phyloP scores from a whole-genome alignment of 2,329 filamentous ascomycete species.

The Huntiella bhutanensis region DNA sequence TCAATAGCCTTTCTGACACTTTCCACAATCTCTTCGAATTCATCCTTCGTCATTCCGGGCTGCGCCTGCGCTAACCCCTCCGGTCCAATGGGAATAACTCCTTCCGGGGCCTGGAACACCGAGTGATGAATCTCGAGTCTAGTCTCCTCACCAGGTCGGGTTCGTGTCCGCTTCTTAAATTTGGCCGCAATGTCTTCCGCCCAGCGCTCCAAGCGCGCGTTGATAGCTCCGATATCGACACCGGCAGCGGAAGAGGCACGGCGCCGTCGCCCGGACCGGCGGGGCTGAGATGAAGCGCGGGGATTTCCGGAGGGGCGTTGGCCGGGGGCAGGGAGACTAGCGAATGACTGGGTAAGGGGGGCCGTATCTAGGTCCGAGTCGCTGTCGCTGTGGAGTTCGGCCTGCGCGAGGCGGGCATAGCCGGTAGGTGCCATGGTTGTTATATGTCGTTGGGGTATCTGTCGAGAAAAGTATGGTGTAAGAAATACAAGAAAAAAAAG shows the following conservation, averaged over 20 bases:
- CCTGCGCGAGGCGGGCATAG: conserved; percentile 70
- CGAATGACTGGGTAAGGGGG: conserved; percentile 32
- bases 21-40: conserved; percentile 79
- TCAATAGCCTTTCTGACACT: conserved; percentile 82
- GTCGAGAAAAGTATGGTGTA: neutral
- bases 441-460: neutral
- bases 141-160: conserved; percentile 43
- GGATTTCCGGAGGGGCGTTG: conserved; percentile 36
- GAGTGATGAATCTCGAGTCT: conserved; percentile 91
- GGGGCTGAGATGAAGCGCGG: conserved; percentile 29
- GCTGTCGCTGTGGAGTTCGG: conserved; percentile 54
- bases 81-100: conserved; percentile 59
- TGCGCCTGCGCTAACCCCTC: conserved; percentile 49
- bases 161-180: conserved; percentile 59
- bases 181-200: conserved; percentile 94
- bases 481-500: no score
- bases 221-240: conserved; percentile 96
- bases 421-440: conserved; percentile 52
- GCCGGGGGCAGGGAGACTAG: conserved; percentile 33
- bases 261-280: conserved; percentile 8
- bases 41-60: conserved; percentile 50
- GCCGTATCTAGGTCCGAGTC: conserved; percentile 32
- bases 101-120: conserved; percentile 85
- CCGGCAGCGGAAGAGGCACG: conserved; percentile 55
- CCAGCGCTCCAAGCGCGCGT: conserved; percentile 86